phyloP scores from a whole-genome alignment of 1,139 yeast species.

The Sugiyamaella neomexicana region DNA sequence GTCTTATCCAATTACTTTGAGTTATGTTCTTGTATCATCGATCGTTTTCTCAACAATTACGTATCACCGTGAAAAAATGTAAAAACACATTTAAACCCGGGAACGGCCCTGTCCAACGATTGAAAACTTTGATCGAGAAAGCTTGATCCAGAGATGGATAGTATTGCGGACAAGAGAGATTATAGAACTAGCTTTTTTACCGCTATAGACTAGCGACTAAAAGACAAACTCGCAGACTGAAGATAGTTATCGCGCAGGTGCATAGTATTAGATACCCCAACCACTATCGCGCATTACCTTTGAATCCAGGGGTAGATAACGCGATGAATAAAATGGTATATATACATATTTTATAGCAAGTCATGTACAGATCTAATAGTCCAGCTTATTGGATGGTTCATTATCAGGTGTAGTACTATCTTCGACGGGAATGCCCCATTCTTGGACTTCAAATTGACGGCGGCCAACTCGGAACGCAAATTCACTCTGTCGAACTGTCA shows the following conservation, averaged over 20 bases:
- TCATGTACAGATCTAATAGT: slow-evolving; percentile 3
- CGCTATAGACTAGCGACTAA: too few relatives aligned
- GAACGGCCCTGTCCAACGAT: too few relatives aligned
- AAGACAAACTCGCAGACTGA: too few relatives aligned
- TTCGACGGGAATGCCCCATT: slow-evolving; percentile 95
- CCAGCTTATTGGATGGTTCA: slow-evolving; percentile 4
- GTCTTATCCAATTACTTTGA: too few relatives aligned
- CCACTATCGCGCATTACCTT: not conserved
- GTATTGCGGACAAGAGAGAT: too few relatives aligned
- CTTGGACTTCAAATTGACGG: slow-evolving; percentile 79
- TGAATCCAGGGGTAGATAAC: not conserved
- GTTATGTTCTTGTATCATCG: too few relatives aligned
- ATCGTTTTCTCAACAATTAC: not conserved
- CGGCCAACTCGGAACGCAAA: slow-evolving; percentile 85
- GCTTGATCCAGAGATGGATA: too few relatives aligned
- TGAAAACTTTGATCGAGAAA: too few relatives aligned
- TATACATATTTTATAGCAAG: too few relatives aligned
- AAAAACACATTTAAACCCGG: too few relatives aligned
- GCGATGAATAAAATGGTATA: not conserved
- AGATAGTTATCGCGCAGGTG: not conserved
- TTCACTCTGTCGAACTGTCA: slow-evolving; percentile 74
- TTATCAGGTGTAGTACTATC: slow-evolving; percentile 39
- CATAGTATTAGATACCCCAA: not conserved
- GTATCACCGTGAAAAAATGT: too few relatives aligned
- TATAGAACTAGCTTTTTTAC: too few relatives aligned